A percentile compares a stretch with the other conserved stretches of the same genome.
Evolutionary conservation across 306 rosid genomes (phyloP).

Genomic region (Gastrolobium villosum): DNA sequence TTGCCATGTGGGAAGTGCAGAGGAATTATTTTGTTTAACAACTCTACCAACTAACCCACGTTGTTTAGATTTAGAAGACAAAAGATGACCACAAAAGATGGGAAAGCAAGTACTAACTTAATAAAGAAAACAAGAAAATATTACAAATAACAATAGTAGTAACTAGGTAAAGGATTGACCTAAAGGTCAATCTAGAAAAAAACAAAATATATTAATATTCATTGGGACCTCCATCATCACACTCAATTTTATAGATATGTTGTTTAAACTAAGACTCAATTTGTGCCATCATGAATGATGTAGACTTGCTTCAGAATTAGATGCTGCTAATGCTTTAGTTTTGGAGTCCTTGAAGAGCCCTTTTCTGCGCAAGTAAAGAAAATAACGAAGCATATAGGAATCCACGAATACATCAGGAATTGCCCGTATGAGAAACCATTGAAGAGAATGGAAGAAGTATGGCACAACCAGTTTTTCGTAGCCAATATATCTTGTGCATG

Average conservation of each 20-base stretch:
- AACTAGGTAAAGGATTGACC: neutral
- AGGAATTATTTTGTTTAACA: too few species aligned
- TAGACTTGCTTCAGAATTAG: constrained; percentile 2
- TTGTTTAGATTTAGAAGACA: too few species aligned
- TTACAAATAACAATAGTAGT: neutral
- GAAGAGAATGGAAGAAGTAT: constrained; percentile 65
- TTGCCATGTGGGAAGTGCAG: too few species aligned
- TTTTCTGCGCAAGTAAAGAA: constrained; percentile 38
- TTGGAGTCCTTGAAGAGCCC: constrained; percentile 43
- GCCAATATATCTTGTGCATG: constrained; percentile 52
- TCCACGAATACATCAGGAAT: constrained; percentile 46
- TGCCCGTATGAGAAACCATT: constrained; percentile 45
- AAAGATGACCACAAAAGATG: too few species aligned
- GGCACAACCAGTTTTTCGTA: constrained; percentile 68
- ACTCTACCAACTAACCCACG: too few species aligned
- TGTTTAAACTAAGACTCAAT: neutral
- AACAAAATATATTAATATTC: neutral
- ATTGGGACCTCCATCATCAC: neutral
- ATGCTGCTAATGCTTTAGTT: constrained; percentile 12
- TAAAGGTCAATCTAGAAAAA: neutral
- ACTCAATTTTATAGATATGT: neutral
- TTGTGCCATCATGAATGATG: neutral
- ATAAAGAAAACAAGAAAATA: neutral
- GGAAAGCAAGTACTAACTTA: neutral
- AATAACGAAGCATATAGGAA: constrained; percentile 41